Evolutionary conservation across 768 basidiomycete species (phyloP).

Genomic region (Termitomyces heimii): DNA sequence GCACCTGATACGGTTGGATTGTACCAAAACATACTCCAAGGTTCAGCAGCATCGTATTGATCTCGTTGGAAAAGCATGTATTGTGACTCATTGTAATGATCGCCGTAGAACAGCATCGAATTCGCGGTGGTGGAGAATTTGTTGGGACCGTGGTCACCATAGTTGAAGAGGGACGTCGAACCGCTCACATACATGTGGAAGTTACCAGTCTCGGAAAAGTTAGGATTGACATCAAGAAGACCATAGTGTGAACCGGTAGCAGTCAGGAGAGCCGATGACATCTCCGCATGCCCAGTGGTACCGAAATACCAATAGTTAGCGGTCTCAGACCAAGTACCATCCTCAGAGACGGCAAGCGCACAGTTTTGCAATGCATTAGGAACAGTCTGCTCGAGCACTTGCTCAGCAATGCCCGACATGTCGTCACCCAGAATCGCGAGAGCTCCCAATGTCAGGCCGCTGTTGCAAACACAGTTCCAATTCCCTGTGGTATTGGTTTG

Average conservation of each 20-base stretch:
- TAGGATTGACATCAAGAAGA: constrained; percentile 65
- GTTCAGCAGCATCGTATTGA: constrained; percentile 73
- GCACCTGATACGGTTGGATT: constrained; percentile 77
- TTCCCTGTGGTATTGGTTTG: constrained; percentile 67
- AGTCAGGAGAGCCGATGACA: constrained; percentile 73
- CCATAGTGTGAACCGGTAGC: constrained; percentile 84
- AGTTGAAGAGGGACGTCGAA: constrained; percentile 80
- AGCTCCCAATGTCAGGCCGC: constrained; percentile 82
- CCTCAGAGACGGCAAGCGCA: constrained; percentile 49
- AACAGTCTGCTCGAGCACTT: constrained; percentile 63
- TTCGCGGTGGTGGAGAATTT: constrained; percentile 95
- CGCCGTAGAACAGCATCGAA: constrained; percentile 71
- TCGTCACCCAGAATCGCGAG: constrained; percentile 89
- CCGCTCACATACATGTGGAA: constrained; percentile 91
- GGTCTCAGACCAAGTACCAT: constrained; percentile 93
- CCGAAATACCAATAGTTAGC: constrained; percentile 96
- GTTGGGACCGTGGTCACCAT: constrained; percentile 87
- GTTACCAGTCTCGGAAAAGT: constrained; percentile 63
- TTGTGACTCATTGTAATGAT: constrained; percentile 59
- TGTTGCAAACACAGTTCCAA: constrained; percentile 98
- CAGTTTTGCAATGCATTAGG: constrained; percentile 77
- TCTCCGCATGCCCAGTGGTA: constrained; percentile 85
- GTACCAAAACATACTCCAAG: constrained; percentile 93
- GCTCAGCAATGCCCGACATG: constrained; percentile 60
- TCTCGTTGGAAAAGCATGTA: constrained; percentile 92